A percentile compares a stretch with the other conserved stretches of the same genome.
These are phyloP conservation scores for Candida broadrunensis DNA, from an alignment of 805 yeast genomes.

Conservation along the genomic window DNA sequence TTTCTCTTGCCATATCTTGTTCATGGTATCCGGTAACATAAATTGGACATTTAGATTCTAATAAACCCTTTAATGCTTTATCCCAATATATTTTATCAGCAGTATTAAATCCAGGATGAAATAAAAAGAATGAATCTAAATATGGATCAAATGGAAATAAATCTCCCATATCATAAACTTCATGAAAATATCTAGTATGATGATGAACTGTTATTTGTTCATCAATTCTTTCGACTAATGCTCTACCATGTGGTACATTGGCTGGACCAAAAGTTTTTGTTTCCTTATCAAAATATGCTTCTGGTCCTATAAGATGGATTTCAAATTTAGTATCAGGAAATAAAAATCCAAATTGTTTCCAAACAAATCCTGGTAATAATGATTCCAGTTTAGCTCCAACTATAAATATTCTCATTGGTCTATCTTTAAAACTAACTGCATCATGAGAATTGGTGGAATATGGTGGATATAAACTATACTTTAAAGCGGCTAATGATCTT, in stretches of 20 bases:
- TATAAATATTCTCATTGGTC: slow-evolving; percentile 86
- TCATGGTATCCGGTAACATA: slow-evolving; percentile 89
- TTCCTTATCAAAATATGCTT: slow-evolving; percentile 71
- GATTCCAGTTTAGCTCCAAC: slow-evolving; percentile 93
- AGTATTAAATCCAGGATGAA: slow-evolving; percentile 93
- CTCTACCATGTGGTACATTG: slow-evolving; percentile 51
- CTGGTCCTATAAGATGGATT: slow-evolving; percentile 92
- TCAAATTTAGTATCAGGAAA: slow-evolving; percentile 84
- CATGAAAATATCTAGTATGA: slow-evolving; percentile 91
- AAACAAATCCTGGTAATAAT: slow-evolving; percentile 88
- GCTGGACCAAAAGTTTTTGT: slow-evolving; percentile 57
- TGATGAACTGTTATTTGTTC: slow-evolving; percentile 69
- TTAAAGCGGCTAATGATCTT: slow-evolving; percentile 87
- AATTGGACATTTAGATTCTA: slow-evolving; percentile 91
- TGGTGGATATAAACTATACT: slow-evolving; percentile 83
- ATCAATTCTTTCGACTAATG: slow-evolving; percentile 73
- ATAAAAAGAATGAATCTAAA: slow-evolving; percentile 84
- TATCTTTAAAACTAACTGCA: slow-evolving; percentile 64
- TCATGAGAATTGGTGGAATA: slow-evolving; percentile 40
- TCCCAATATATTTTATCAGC: slow-evolving; percentile 83
- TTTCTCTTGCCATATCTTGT: slow-evolving; percentile 66
- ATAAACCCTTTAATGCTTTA: slow-evolving; percentile 76
- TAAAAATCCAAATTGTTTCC: slow-evolving; percentile 88
- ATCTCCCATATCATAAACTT: slow-evolving; percentile 86
- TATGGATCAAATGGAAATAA: slow-evolving; percentile 98